These are phyloP conservation scores for Penicillium bialowiezense DNA, from an alignment of 495 filamentous ascomycete species.

Conservation along the genomic window DNA sequence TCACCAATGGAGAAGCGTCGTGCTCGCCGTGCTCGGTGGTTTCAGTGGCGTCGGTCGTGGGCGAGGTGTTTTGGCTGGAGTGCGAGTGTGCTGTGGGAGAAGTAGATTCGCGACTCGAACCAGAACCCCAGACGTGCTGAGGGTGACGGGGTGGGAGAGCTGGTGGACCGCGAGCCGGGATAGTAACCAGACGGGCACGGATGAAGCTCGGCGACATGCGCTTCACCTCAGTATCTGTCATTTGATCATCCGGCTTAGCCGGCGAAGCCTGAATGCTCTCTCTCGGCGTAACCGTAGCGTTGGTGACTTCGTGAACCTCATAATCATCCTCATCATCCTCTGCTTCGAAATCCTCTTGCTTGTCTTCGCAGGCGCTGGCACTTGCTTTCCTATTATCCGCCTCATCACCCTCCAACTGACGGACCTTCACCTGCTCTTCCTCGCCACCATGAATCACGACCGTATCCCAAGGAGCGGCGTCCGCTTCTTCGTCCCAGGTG, in stretches of 20 bases:
- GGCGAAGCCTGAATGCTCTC: slow-evolving; percentile 51
- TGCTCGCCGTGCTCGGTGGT: slow-evolving; percentile 10
- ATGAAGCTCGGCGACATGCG: slow-evolving; percentile 51
- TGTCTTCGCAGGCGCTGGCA: slow-evolving; percentile 22
- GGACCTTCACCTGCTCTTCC: slow-evolving; percentile 2
- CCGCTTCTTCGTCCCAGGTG: slow-evolving; percentile 24
- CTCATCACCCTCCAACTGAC: slow-evolving; percentile 1
- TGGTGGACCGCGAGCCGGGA: slow-evolving; percentile 66
- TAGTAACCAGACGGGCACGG: slow-evolving; percentile 65
- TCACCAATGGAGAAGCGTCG: slow-evolving; percentile 19
- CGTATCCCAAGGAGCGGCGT: slow-evolving; percentile 31
- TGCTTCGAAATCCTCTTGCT: slow-evolving; percentile 4
- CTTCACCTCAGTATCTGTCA: slow-evolving; percentile 42
- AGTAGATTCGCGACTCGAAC: slow-evolving; percentile 23
- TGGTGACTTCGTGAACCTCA: slow-evolving; percentile 43
- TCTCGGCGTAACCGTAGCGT: slow-evolving; percentile 44
- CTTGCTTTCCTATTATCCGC: background rate
- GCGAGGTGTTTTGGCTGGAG: slow-evolving; percentile 20
- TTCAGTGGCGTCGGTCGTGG: slow-evolving; percentile 16
- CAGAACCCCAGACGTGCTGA: slow-evolving; percentile 33
- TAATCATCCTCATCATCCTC: slow-evolving; percentile 31
- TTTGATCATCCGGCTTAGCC: slow-evolving; percentile 41
- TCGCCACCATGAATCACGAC: slow-evolving; percentile 31
- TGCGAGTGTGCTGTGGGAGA: slow-evolving; percentile 27
- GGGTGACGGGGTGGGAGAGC: slow-evolving; percentile 63